Conservation (phyloP, 805 yeast genomes). For the Teunomyces funiuensis region DNA sequence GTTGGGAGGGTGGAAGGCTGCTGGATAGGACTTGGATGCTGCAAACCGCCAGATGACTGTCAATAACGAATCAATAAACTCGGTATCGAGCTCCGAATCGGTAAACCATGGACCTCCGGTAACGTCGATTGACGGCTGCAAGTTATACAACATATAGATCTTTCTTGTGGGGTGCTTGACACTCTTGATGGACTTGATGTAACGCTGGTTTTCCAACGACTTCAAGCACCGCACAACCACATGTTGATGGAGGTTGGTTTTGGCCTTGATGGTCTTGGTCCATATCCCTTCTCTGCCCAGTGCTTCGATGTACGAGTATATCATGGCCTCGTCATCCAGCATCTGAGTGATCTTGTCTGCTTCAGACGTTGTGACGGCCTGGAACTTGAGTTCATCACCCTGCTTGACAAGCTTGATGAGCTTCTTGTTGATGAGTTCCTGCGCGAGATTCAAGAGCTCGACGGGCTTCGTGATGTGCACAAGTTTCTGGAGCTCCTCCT, state of each 20-base stretch:
- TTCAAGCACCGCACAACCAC: slow-evolving; percentile 84
- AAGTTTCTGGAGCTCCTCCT: slow-evolving; percentile 62
- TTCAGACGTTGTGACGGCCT: slow-evolving; percentile 69
- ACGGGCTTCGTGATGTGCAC: slow-evolving; percentile 42
- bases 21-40: slow-evolving; percentile 73
- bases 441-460: slow-evolving; percentile 49
- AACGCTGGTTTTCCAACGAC: slow-evolving; percentile 72
- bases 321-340: slow-evolving; percentile 86
- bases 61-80: slow-evolving; percentile 81
- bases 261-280: slow-evolving; percentile 88
- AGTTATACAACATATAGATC: slow-evolving; percentile 89
- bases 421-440: slow-evolving; percentile 54
- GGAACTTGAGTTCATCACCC: slow-evolving; percentile 68
- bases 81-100: slow-evolving; percentile 90
- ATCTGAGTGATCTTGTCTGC: slow-evolving; percentile 76
- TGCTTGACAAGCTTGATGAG: slow-evolving; percentile 68
- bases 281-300: slow-evolving; percentile 94
- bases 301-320: slow-evolving; percentile 88
- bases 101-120: slow-evolving; percentile 99
- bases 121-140: slow-evolving; percentile 92
- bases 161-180: slow-evolving; percentile 93
- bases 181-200: slow-evolving; percentile 84
- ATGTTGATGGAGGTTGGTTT: slow-evolving; percentile 87
- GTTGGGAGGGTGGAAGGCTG: slow-evolving; percentile 53
- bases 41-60: slow-evolving; percentile 87